Evolutionary conservation across 768 basidiomycete genomes (phyloP).

Genomic region (Rossbeevera mucosa): DNA sequence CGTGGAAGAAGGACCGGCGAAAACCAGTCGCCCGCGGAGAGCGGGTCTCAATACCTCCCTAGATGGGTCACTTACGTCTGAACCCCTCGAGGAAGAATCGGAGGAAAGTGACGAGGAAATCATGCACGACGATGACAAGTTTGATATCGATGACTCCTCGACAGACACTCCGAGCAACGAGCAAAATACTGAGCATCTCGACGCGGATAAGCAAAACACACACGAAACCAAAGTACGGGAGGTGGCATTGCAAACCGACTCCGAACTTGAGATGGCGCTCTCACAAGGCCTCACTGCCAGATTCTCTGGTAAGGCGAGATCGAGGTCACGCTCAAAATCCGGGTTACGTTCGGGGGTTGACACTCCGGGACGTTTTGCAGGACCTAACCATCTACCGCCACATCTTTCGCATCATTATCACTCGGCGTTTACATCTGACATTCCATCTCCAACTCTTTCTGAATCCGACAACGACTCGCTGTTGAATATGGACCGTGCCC

Average conservation of each 20-base stretch:
- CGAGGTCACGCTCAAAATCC: conserved; percentile 33
- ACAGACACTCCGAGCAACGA: conserved; percentile 39
- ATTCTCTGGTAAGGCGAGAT: conserved; percentile 21
- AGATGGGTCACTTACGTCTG: conserved; percentile 14
- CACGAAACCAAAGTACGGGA: conserved; percentile 31
- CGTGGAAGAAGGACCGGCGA: conserved; percentile 78
- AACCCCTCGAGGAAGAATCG: conserved; percentile 39
- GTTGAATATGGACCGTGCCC: conserved; percentile 33
- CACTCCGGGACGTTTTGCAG: conserved; percentile 57
- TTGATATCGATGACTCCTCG: conserved; percentile 91
- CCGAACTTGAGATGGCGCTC: conserved; percentile 29
- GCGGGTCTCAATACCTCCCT: conserved; percentile 2
- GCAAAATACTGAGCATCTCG: background rate
- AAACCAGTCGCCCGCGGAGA: conserved; percentile 31
- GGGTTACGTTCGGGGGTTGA: conserved; percentile 56
- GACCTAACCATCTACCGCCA: conserved; percentile 47
- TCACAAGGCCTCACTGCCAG: conserved; percentile 29
- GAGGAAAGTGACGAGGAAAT: conserved; percentile 38
- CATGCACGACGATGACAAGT: conserved; percentile 67
- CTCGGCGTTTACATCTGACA: conserved; percentile 29
- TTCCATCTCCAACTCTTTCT: conserved; percentile 35
- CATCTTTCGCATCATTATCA: conserved; percentile 18
- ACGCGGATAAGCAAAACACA: conserved; percentile 15
- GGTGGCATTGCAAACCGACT: conserved; percentile 22
- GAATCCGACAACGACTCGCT: conserved; percentile 38